Conservation (phyloP, 805 yeast genomes). For the Lachancea cidri region DNA sequence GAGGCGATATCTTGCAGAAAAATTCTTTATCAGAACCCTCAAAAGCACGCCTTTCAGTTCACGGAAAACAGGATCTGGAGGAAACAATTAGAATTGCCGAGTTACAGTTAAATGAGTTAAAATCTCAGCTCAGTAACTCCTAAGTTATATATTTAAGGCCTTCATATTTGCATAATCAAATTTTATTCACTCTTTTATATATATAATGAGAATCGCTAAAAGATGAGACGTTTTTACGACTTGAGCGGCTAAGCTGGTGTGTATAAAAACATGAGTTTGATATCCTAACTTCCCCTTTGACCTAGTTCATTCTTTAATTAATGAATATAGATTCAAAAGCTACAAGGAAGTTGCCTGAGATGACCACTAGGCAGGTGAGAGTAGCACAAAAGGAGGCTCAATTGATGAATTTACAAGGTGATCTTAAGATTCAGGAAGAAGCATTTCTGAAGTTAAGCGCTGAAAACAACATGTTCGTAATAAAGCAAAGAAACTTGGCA, state of each 20-base stretch:
- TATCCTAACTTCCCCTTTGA: too few relatives aligned
- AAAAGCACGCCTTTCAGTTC: conserved; percentile 4
- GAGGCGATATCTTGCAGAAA: conserved; percentile 23
- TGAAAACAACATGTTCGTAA: background rate
- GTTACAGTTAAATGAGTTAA: conserved; percentile 24
- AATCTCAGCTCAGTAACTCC: conserved; percentile 4
- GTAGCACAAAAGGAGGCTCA: background rate
- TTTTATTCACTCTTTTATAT: too few relatives aligned
- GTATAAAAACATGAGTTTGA: too few relatives aligned
- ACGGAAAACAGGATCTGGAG: conserved; percentile 20
- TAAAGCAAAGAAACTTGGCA: too few relatives aligned
- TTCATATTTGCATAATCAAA: background rate
- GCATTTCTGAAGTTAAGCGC: background rate
- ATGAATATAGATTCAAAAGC: too few relatives aligned
- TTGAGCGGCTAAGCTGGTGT: background rate
- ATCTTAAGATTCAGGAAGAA: background rate
- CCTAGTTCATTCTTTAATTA: too few relatives aligned
- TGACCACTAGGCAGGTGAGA: background rate
- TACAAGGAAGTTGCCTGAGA: too few relatives aligned
- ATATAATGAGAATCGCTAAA: too few relatives aligned
- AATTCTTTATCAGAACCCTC: conserved; percentile 6
- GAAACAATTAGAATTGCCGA: conserved; percentile 28
- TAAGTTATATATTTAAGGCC: background rate
- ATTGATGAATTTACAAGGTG: background rate
- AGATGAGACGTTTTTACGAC: background rate